Evolutionary conservation across 306 rosid genomes (phyloP).

Genomic region (Malus sieversii): DNA sequence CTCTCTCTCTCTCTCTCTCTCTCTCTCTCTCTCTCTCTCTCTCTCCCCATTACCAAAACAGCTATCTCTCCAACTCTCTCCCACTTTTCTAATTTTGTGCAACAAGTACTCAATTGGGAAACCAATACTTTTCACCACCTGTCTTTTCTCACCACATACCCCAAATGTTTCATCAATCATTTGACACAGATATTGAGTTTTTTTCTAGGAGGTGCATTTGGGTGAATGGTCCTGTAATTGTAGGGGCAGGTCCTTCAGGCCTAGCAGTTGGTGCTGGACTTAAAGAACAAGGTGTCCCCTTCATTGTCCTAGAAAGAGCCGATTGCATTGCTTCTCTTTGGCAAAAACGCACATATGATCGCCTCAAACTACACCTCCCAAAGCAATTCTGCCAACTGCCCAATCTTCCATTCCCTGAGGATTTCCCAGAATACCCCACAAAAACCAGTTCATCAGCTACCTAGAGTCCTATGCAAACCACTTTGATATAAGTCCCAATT

Average conservation of each 20-base stretch:
- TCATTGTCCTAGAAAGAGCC: constrained; percentile 60
- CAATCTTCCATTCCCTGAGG: constrained; percentile 58
- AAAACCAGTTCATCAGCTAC: constrained; percentile 69
- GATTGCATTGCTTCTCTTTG: constrained; percentile 90
- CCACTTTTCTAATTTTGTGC: not conserved
- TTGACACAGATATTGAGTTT: constrained; percentile 31
- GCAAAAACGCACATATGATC: constrained; percentile 69
- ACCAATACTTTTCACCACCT: not conserved
- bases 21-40: not conserved
- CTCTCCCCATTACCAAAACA: not conserved
- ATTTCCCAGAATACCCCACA: constrained; percentile 76
- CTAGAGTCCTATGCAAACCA: constrained; percentile 67
- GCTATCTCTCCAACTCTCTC: not conserved
- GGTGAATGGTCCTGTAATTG: constrained; percentile 84
- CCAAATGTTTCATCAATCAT: constrained; percentile 24
- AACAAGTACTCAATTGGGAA: not conserved
- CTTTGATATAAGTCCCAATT: constrained; percentile 59
- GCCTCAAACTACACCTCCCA: constrained; percentile 92
- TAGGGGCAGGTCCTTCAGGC: constrained; percentile 92
- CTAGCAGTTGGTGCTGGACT: constrained; percentile 78
- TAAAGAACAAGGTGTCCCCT: constrained; percentile 73
- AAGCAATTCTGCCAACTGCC: constrained; percentile 80
- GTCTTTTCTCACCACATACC: constrained; percentile 16
- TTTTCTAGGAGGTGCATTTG: constrained; percentile 50
- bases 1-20: not conserved